A percentile compares a stretch with the other conserved stretches of the same genome.
phyloP scores from a whole-genome alignment of 2,329 filamentous ascomycete species.

The Lecanosticta acicola region DNA sequence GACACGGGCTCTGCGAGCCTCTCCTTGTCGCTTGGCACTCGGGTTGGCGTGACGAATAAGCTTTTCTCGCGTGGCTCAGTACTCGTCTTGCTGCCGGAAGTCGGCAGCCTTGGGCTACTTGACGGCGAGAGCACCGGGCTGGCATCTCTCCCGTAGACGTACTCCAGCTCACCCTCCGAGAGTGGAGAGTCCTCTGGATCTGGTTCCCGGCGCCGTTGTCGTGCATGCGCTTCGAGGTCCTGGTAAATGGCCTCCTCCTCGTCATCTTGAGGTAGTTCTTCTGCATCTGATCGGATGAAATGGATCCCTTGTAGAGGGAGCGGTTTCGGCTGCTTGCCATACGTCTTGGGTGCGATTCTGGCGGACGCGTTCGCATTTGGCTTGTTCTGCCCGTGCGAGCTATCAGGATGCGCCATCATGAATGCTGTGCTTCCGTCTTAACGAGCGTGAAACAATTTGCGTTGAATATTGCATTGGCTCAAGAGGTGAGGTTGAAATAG shows the following conservation, averaged over 20 bases:
- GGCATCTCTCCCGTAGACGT: constrained; percentile 13
- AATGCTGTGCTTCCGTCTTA: too few relatives aligned
- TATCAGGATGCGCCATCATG: too few relatives aligned
- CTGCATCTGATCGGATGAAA: constrained; percentile 12
- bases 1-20: neutral
- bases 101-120: neutral
- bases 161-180: constrained; percentile 24
- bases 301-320: constrained; percentile 19
- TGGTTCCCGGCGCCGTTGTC: constrained; percentile 1
- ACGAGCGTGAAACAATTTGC: too few relatives aligned
- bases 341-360: constrained; percentile 10
- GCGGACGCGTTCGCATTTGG: neutral
- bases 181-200: constrained; percentile 27
- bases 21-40: neutral
- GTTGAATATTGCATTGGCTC: too few relatives aligned
- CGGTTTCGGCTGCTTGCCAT: constrained; percentile 18
- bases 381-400: too few relatives aligned
- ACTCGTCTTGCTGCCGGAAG: constrained; percentile 4
- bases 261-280: constrained; percentile 11
- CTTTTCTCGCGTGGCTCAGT: neutral
- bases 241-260: neutral
- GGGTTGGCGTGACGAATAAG: neutral
- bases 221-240: neutral
- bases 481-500: neutral
- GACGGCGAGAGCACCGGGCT: constrained; percentile 9